Percentiles rank a stretch among this genome's conserved stretches.
Evolutionary conservation across 768 basidiomycete species (phyloP).

Genomic region (Suillus placidus): DNA sequence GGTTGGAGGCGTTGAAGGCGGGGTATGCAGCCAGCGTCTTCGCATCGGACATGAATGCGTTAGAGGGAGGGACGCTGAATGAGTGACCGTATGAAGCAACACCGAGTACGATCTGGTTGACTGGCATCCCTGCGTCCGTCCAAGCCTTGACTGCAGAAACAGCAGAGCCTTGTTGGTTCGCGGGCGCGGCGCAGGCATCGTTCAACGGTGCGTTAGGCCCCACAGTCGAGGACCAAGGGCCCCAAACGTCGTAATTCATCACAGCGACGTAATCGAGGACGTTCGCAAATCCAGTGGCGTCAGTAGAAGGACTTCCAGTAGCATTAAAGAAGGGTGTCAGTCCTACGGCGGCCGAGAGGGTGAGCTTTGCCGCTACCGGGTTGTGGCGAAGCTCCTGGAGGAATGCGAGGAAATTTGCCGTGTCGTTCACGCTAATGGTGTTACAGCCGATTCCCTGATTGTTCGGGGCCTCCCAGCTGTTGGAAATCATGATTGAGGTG

Average conservation of each 20-base stretch:
- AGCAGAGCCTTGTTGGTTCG: constrained; percentile 72
- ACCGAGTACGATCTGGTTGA: constrained; percentile 71
- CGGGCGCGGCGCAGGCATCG: constrained; percentile 67
- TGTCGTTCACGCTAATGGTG: constrained; percentile 55
- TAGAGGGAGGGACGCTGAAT: constrained; percentile 44
- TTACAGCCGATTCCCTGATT: constrained; percentile 73
- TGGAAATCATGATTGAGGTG: constrained; percentile 16
- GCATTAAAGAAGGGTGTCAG: constrained; percentile 65
- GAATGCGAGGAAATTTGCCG: constrained; percentile 77
- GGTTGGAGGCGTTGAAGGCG: constrained; percentile 44
- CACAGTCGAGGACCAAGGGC: constrained; percentile 51
- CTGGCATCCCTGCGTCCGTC: constrained; percentile 76
- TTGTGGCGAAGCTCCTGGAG: constrained; percentile 65
- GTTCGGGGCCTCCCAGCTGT: constrained; percentile 87
- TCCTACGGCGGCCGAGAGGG: constrained; percentile 70
- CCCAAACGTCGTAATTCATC: constrained; percentile 71
- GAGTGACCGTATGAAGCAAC: constrained; percentile 84
- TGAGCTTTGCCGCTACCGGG: constrained; percentile 53
- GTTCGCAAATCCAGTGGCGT: constrained; percentile 73
- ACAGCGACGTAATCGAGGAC: constrained; percentile 67
- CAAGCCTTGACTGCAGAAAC: constrained; percentile 71
- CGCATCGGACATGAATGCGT: constrained; percentile 42
- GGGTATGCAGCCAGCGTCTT: constrained; percentile 50
- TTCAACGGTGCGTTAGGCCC: constrained; percentile 85
- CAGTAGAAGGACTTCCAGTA: constrained; percentile 58